phyloP scores from a whole-genome alignment of 1,139 yeast genomes.

The Blastobotrys elegans region DNA sequence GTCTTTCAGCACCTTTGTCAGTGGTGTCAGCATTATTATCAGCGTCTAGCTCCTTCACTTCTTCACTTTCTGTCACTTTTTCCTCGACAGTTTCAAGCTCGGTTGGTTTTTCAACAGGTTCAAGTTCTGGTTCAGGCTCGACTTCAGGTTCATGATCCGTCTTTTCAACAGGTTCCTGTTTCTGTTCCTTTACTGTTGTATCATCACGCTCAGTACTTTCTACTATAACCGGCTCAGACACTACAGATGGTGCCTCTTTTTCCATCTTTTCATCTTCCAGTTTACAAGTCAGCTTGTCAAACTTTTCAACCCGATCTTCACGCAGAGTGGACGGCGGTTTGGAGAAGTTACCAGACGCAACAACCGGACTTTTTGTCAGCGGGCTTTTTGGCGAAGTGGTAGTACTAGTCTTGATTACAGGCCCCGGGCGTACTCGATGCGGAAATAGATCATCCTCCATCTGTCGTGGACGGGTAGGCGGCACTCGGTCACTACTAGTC shows the following conservation, averaged over 20 bases:
- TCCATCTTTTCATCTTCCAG: neutral
- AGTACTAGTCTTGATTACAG: neutral
- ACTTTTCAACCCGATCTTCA: neutral
- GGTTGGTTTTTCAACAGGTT: neutral
- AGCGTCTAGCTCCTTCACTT: conserved; percentile 11
- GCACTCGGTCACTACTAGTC: conserved; percentile 15
- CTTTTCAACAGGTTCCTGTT: neutral
- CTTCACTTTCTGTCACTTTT: conserved; percentile 4
- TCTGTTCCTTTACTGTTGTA: neutral
- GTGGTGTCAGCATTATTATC: conserved; percentile 7
- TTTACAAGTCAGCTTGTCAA: neutral
- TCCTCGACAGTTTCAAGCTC: neutral
- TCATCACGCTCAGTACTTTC: neutral
- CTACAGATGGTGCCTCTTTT: too few relatives aligned
- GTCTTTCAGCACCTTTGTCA: conserved; percentile 6
- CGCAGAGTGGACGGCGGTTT: neutral
- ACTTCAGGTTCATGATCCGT: neutral
- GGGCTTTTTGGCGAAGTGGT: conserved; percentile 4
- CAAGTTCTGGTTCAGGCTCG: conserved; percentile 1
- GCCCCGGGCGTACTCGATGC: conserved; percentile 12
- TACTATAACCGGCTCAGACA: neutral
- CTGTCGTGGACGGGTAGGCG: conserved; percentile 12
- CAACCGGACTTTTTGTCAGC: neutral
- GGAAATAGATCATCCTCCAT: conserved; percentile 16
- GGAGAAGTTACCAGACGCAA: neutral